Conservation (phyloP, 164 flowering plant species). For the Dillenia turbinata region DNA sequence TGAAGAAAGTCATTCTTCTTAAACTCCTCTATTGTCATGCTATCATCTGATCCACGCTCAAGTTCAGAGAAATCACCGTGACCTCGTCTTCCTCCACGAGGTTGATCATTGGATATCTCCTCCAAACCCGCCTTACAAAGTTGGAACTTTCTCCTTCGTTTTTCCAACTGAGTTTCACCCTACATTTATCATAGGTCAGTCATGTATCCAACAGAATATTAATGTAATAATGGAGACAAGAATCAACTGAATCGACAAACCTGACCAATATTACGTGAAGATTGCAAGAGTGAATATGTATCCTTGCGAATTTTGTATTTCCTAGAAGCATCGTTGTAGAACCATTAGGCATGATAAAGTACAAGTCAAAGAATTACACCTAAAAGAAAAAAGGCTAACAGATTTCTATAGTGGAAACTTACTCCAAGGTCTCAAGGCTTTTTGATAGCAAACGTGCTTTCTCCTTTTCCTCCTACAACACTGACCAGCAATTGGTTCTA, state of each 20-base stretch:
- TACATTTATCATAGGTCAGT: conserved; percentile 12
- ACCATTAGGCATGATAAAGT: not conserved
- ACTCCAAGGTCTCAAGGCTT: conserved; percentile 63
- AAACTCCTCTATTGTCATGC: conserved; percentile 5
- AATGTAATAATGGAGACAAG: not conserved
- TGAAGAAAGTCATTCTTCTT: conserved; percentile 5
- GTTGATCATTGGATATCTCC: conserved; percentile 32
- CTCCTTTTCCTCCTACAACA: conserved; percentile 67
- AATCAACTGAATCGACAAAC: conserved; percentile 31
- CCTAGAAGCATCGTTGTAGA: conserved; percentile 29
- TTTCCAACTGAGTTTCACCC: conserved; percentile 70
- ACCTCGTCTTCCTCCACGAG: conserved; percentile 22
- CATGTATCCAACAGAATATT: not conserved
- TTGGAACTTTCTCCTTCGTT: conserved; percentile 53
- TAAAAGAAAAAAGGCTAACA: too few species aligned
- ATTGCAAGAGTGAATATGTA: conserved; percentile 47
- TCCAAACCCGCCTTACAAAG: conserved; percentile 68
- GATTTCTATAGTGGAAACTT: conserved; percentile 12
- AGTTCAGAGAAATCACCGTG: conserved; percentile 14
- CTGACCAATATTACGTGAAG: conserved; percentile 69
- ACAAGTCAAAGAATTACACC: too few species aligned
- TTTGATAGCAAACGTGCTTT: conserved; percentile 32
- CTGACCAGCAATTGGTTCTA: not conserved
- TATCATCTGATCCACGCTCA: conserved; percentile 21
- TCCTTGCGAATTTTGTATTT: conserved; percentile 63